Base-by-base conservation (phyloP, 768 basidiomycete genomes). In the Tulasnella sp. region DNA sequence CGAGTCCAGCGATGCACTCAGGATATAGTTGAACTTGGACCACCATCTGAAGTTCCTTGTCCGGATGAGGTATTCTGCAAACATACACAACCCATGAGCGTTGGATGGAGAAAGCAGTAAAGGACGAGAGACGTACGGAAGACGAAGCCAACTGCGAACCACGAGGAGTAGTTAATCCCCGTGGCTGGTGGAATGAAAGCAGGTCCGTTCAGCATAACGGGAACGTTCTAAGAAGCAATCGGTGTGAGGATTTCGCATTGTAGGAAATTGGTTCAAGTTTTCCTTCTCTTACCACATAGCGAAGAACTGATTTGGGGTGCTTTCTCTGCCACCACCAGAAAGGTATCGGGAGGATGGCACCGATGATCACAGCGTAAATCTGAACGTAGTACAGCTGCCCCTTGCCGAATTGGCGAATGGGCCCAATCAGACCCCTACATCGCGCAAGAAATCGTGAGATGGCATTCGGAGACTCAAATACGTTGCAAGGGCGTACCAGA, bases 11-110 rank as follows among this genome's bases (percentile, higher is more conserved):
- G 80, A 83, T 0, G 83, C 82, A 9, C 81, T 80, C 1, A 84
- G 78, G 41, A 83, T 78, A 74, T 84, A 85, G 74, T 84, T 84
- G 81, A 82, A 85, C 80, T 84, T 84, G n/a, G 81, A 81, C 84
- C 83, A 85, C 83, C 83, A 84, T 3, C 79, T 79, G 75, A 84
- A 84, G 64, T 78, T 75, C 2, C 78, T 76, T 26, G 81, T 78
- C 11, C 84, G 80, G 12, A 84, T 69, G 67, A 80, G 73, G 75
- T 80, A 85, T 75, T 85, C 81, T 82, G 76, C 63, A 22, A 14
- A 32, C 0, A 0, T 2, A 62, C 9, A 22, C 11, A 37, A 4
- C 44, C 16, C 26, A 42, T 14, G 16, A 63, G 36, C 12, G 7
- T 14, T 16, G 14, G 29, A 32, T 39, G 9, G 22, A 29, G 39